phyloP scores from a whole-genome alignment of 163 green algal genomes.

The Coccomyxa subellipsoidea region DNA sequence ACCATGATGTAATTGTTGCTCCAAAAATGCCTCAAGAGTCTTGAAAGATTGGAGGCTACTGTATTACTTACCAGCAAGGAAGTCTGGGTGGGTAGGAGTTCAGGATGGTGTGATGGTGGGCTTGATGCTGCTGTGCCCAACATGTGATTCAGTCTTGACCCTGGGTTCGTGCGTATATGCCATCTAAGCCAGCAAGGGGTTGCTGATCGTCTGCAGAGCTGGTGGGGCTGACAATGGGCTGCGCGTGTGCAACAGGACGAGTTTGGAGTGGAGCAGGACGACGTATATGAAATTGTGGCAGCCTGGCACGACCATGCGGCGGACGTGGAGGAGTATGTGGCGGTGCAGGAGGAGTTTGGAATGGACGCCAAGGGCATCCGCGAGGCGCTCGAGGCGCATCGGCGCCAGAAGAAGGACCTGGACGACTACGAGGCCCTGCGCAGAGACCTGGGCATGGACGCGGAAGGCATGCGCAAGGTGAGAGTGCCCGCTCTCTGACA shows the following conservation, averaged over 20 bases:
- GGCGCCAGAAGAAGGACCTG: neutral
- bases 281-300: neutral
- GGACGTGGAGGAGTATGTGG: conserved; percentile 5
- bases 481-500: too few species aligned
- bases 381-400: neutral
- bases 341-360: neutral
- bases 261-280: neutral
- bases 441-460: conserved; percentile 4
- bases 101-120: too few species aligned
- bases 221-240: neutral
- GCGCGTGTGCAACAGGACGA: neutral
- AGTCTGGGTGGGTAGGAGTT: too few species aligned
- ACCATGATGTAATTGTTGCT: neutral
- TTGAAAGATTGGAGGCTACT: too few species aligned
- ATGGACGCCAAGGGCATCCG: neutral
- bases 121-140: too few species aligned
- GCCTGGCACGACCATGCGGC: neutral
- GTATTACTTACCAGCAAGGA: too few species aligned
- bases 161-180: too few species aligned
- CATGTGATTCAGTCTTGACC: too few species aligned
- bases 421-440: neutral
- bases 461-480: conserved; percentile 7
- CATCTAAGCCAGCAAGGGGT: too few species aligned
- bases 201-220: too few species aligned
- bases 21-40: too few species aligned